A percentile compares a stretch with the other conserved stretches of the same genome.
phyloP scores from a whole-genome alignment of 805 yeast genomes.

The Yarrowia sp. region DNA sequence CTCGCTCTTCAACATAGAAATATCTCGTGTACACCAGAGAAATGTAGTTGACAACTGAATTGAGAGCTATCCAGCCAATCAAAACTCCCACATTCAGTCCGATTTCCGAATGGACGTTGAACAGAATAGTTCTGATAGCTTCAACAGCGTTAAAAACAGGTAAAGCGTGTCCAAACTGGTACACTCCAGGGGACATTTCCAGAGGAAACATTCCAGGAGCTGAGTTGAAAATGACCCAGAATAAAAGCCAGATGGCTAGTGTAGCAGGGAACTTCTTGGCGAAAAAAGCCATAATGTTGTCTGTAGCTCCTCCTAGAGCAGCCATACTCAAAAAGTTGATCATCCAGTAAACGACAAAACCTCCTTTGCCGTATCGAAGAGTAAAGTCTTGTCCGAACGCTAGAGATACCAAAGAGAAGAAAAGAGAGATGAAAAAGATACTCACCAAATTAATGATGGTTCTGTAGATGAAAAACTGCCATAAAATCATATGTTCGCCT shows the following conservation, averaged over 20 bases:
- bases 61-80: slow-evolving; percentile 58
- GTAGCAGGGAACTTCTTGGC: slow-evolving; percentile 60
- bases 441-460: slow-evolving; percentile 8
- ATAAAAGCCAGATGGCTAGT: slow-evolving; percentile 68
- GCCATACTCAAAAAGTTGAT: slow-evolving; percentile 63
- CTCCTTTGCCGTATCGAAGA: slow-evolving; percentile 59
- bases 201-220: slow-evolving; percentile 68
- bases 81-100: slow-evolving; percentile 63
- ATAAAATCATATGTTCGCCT: slow-evolving; percentile 1
- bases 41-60: slow-evolving; percentile 31
- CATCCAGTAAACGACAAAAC: slow-evolving; percentile 76
- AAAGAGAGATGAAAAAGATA: slow-evolving; percentile 52
- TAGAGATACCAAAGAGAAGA: slow-evolving; percentile 58
- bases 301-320: slow-evolving; percentile 75
- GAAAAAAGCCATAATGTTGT: slow-evolving; percentile 55
- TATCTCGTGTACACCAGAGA: neutral
- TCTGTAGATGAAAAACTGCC: slow-evolving; percentile 17
- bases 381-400: slow-evolving; percentile 66
- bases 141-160: slow-evolving; percentile 69
- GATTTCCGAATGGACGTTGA: slow-evolving; percentile 54
- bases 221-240: slow-evolving; percentile 67
- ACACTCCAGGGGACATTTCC: slow-evolving; percentile 56
- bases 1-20: slow-evolving; percentile 3
- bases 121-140: slow-evolving; percentile 56
- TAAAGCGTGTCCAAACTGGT: slow-evolving; percentile 62